A percentile compares a stretch with the other conserved stretches of the same genome.
These are phyloP conservation scores for Galerina marginata DNA, from an alignment of 768 basidiomycete species.

Conservation along the genomic window DNA sequence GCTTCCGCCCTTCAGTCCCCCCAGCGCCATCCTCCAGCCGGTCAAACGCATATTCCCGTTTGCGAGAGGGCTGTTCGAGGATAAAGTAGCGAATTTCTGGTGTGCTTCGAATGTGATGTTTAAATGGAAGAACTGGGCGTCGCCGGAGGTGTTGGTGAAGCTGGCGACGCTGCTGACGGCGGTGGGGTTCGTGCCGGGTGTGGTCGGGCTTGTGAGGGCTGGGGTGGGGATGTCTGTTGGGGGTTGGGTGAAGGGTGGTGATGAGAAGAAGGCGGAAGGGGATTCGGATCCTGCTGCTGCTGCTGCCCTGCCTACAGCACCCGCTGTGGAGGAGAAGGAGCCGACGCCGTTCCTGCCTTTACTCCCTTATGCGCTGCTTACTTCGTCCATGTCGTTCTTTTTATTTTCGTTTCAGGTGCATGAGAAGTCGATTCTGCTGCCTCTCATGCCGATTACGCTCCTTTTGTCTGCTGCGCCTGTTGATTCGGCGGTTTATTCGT, in stretches of 20 bases:
- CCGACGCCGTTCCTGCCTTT: slow-evolving; percentile 64
- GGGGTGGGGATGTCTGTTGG: slow-evolving; percentile 28
- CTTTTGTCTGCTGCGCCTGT: slow-evolving; percentile 63
- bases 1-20: slow-evolving; percentile 67
- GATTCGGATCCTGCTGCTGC: not conserved
- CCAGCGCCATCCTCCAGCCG: slow-evolving; percentile 59
- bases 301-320: not conserved
- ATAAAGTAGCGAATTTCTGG: slow-evolving; percentile 98
- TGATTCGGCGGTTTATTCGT: slow-evolving; percentile 65
- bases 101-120: slow-evolving; percentile 88
- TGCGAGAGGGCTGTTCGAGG: slow-evolving; percentile 88
- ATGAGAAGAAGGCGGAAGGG: slow-evolving; percentile 11
- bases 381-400: slow-evolving; percentile 90
- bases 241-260: slow-evolving; percentile 3
- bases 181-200: slow-evolving; percentile 71
- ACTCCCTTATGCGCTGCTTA: slow-evolving; percentile 80
- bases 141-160: slow-evolving; percentile 57
- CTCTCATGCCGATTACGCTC: slow-evolving; percentile 83
- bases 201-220: slow-evolving; percentile 47
- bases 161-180: slow-evolving; percentile 71
- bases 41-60: slow-evolving; percentile 91
- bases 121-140: slow-evolving; percentile 76
- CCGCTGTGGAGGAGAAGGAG: slow-evolving; percentile 13
- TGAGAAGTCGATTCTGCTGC: slow-evolving; percentile 90
- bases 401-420: slow-evolving; percentile 97